Base-by-base conservation (phyloP, 2,329 filamentous ascomycete species). In the Zopfia rhizophila region DNA sequence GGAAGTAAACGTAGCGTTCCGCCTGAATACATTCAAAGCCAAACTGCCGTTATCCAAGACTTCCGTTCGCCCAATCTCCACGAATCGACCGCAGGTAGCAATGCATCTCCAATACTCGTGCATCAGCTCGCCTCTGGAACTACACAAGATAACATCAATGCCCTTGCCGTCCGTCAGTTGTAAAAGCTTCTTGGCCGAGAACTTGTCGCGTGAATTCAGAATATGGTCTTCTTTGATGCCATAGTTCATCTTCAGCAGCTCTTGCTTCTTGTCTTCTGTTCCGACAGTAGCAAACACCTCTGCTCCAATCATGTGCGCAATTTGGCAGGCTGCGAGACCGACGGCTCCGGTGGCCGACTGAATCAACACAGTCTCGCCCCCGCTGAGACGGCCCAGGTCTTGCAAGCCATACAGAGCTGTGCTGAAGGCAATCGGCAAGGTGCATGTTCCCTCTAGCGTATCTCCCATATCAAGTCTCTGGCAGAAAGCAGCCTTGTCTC, bases 81-180 rank as follows among this genome's bases (percentile, higher is more conserved):
- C 37, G 21, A 31, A 19, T 10, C 10, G 16, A n/a, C 44, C 43
- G 13, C n/a, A 25, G 29, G 40, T 17, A 1, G 75, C 75, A 1
- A 80, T 61, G 27, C 75, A 78, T 7, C 66, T 48, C 55, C 63
- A 81, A 0, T 69, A 75, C 1, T 69, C 68, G 8, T 47, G 38
- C 8, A 65, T 45, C 2, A 49, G 27, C n/a, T 60, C 53, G 7
- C 62, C 63, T 10, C 50, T 35, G 27, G 38, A 33, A 13, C 32
- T 29, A 46, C 66, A 66, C 35, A 71, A 32, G n/a, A 65, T 52
- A 2, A 69, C 56, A 48, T 71, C 65, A 5, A 66, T 60, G 13
- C 68, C 68, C 4, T 38, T 19, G 8, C 54, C 57, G 2, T 57
- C 33, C 0, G 68, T 72, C 13, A 43, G 29, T 3, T 49, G 30